Evolutionary conservation across 139 green algal genomes (phyloP).

Genomic region (Auxenochlorella protothecoides): DNA sequence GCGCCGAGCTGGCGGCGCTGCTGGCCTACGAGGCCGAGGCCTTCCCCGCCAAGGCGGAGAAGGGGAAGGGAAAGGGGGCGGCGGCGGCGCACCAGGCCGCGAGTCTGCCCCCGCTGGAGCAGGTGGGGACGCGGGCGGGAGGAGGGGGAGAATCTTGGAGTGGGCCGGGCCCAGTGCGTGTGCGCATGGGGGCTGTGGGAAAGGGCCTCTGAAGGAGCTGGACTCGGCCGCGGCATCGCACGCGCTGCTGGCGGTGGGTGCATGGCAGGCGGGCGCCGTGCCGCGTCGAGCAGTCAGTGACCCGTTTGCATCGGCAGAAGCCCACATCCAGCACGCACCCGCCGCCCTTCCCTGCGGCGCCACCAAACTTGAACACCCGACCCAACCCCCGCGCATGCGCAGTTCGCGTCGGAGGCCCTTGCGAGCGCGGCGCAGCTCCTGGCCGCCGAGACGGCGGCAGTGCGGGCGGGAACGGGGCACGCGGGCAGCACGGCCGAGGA

Average conservation of each 20-base stretch:
- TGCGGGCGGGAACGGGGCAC: constrained; percentile 39
- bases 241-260: no score
- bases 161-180: neutral
- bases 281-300: no score
- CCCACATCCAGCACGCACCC: neutral
- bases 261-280: no score
- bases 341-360: neutral
- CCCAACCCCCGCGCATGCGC: neutral
- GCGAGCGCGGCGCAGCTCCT: constrained; percentile 32
- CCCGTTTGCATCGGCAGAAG: no score
- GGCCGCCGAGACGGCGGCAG: constrained; percentile 29
- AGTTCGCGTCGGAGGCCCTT: constrained; percentile 16
- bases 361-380: no score
- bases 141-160: neutral
- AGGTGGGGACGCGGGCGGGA: constrained; percentile 1
- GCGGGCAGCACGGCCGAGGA: constrained; percentile 4
- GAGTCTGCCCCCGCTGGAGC: constrained; percentile 3
- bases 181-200: no score
- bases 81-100: constrained; percentile 3
- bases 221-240: no score
- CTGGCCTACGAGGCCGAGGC: constrained; percentile 56
- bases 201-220: no score
- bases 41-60: constrained; percentile 42
- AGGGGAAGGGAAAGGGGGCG: constrained; percentile 24
- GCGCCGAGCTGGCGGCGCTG: constrained; percentile 46